A percentile compares a stretch with the other conserved stretches of the same genome.
phyloP scores from a whole-genome alignment of 495 filamentous ascomycete species.

The Evernia prunastri region DNA sequence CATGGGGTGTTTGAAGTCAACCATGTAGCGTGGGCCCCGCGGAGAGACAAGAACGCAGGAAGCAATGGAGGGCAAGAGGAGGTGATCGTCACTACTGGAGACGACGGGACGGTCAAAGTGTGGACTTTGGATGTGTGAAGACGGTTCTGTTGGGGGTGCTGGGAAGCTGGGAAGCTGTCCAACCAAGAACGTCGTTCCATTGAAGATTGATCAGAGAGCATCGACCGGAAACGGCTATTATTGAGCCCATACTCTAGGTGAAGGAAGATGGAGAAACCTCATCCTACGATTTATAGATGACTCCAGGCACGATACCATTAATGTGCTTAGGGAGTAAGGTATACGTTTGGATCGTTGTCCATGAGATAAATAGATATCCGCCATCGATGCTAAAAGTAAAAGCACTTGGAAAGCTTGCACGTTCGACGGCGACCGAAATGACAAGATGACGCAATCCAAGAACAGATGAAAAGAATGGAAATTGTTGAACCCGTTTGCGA shows the following conservation, averaged over 20 bases:
- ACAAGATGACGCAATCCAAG: too few species aligned
- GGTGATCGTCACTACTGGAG: slow-evolving; percentile 70
- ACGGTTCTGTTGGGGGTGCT: neutral
- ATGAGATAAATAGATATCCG: too few species aligned
- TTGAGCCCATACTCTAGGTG: neutral
- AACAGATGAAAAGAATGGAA: too few species aligned
- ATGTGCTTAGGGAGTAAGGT: too few species aligned
- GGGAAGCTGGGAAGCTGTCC: neutral
- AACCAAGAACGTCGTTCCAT: neutral
- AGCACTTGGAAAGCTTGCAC: too few species aligned
- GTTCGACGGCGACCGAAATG: too few species aligned
- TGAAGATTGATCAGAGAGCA: neutral
- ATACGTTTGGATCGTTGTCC: too few species aligned
- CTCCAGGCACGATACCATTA: neutral
- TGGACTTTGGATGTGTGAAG: slow-evolving; percentile 49
- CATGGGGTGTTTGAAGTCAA: slow-evolving; percentile 94
- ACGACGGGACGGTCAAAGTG: slow-evolving; percentile 69
- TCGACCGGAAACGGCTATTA: neutral
- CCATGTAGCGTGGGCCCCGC: slow-evolving; percentile 65
- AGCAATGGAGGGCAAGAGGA: slow-evolving; percentile 53
- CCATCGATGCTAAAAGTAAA: too few species aligned
- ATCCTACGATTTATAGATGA: neutral
- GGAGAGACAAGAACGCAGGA: slow-evolving; percentile 24
- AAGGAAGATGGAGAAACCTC: neutral
- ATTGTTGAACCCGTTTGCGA: too few species aligned